Evolutionary conservation across 2,329 filamentous ascomycete genomes (phyloP).

Genomic region (Fusarium sp.): DNA sequence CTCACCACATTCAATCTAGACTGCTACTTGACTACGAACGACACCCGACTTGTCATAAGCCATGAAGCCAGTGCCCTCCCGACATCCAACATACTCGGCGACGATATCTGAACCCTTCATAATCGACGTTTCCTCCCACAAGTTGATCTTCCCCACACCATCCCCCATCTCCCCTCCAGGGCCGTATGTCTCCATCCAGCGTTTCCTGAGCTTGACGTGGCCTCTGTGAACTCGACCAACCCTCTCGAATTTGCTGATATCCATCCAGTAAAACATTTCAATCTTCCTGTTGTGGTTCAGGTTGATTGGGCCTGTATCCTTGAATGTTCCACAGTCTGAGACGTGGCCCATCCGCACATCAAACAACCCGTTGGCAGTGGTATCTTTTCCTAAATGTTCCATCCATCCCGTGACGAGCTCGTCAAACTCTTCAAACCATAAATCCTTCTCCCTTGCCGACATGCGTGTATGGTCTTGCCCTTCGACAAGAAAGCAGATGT

Average conservation of each 20-base stretch:
- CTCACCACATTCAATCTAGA: not conserved
- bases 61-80: conserved; percentile 14
- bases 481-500: conserved; percentile 12
- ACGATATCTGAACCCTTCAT: conserved; percentile 9
- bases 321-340: not conserved
- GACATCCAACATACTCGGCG: conserved; percentile 13
- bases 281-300: conserved; percentile 11
- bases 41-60: conserved; percentile 5
- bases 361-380: not conserved
- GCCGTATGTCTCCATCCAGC: conserved; percentile 5
- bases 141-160: not conserved
- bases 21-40: not conserved
- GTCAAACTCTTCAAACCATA: conserved; percentile 17
- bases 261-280: conserved; percentile 12
- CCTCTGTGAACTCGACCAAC: conserved; percentile 2
- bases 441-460: not conserved
- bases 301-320: not conserved
- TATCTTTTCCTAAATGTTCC: not conserved
- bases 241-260: not conserved
- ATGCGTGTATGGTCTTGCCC: conserved; percentile 11
- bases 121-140: conserved; percentile 9
- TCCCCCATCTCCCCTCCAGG: conserved; percentile 3
- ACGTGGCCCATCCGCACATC: not conserved
- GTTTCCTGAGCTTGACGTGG: not conserved
- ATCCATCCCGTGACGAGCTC: conserved; percentile 9